Evolutionary conservation across 2,329 filamentous ascomycete species (phyloP), one percentile per base, ranked within the genome.

Genomic region (Nemania diffusa): DNA sequence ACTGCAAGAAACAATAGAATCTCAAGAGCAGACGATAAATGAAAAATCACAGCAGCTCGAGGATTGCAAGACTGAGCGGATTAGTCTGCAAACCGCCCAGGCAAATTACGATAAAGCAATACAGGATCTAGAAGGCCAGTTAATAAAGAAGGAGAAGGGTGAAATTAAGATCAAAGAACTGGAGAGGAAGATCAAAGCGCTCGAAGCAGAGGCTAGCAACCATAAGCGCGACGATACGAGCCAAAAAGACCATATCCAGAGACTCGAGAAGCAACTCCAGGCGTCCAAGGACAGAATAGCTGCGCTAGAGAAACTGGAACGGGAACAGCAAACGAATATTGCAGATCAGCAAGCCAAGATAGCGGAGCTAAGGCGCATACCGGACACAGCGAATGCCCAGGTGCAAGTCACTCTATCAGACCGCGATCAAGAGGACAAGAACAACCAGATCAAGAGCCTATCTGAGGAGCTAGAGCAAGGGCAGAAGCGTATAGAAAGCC

Each of bases 211-310:
- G 24, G 32, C 51, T 9, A 53, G 9, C 6, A 22, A 3, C 8
- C 5, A 46, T 32, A 48, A 34, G 56, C 17, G 5, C 6, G 46
- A 57, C 17, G 3, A 15, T 15, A n/a, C 48, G 2, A 55, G 20
- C 48, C 34, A 51, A 27, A 58, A 1, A 27, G 37, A 50, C 27
- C 62, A 42, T 8, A 48, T 44, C 15, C 27, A 50, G 32, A 40
- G 61, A 0, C 58, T 56, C 6, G 26, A 59, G 24, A 62, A 57
- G 51, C 55, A 65, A 24, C 26, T 63, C 27, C 29, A 60, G n/a
- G 29, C 20, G 2, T 15, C n/a, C 22, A 53, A n/a, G 26, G 32
- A 40, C 2, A 53, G 27, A 13, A 57, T 65, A 34, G 22, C 17
- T 4, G 20, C 27, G 5, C 48, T 64, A 11, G 60, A 69, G 40